These are phyloP conservation scores for Botrytis sinoallii DNA, from an alignment of 2,329 filamentous ascomycete species.

Conservation along the genomic window DNA sequence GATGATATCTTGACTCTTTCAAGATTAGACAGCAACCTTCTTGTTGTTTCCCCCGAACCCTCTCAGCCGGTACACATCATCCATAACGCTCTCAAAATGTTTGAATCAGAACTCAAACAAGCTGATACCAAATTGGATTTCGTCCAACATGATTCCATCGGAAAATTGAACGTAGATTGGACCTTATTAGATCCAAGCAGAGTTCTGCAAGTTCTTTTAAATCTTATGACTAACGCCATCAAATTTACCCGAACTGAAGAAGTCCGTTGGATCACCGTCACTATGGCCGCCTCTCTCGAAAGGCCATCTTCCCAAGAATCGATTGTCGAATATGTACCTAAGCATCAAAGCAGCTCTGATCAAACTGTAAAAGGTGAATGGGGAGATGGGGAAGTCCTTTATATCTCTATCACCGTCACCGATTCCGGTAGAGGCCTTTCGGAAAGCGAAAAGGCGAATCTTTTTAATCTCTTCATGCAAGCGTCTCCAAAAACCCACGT, in stretches of 20 bases:
- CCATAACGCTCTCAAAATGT: conserved; percentile 69
- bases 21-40: conserved; percentile 66
- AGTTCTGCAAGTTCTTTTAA: conserved; percentile 76
- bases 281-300: neutral
- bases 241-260: conserved; percentile 60
- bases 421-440: conserved; percentile 32
- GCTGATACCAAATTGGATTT: conserved; percentile 66
- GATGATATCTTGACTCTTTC: conserved; percentile 61
- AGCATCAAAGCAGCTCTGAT: neutral
- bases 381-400: neutral
- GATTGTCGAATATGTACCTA: conserved; percentile 9
- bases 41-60: conserved; percentile 67
- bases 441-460: conserved; percentile 5
- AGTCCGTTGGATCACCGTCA: conserved; percentile 5
- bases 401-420: neutral
- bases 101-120: conserved; percentile 69
- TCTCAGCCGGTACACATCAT: conserved; percentile 66
- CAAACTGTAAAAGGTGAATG: conserved; percentile 3
- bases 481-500: conserved; percentile 77
- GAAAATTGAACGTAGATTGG: conserved; percentile 57
- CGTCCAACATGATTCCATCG: conserved; percentile 60
- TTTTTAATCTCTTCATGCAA: conserved; percentile 65
- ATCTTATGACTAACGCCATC: conserved; percentile 75
- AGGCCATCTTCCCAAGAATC: neutral
- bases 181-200: conserved; percentile 69